Conservation (phyloP, 192 early-diverging fungal genomes). For the Coemansia furcata region DNA sequence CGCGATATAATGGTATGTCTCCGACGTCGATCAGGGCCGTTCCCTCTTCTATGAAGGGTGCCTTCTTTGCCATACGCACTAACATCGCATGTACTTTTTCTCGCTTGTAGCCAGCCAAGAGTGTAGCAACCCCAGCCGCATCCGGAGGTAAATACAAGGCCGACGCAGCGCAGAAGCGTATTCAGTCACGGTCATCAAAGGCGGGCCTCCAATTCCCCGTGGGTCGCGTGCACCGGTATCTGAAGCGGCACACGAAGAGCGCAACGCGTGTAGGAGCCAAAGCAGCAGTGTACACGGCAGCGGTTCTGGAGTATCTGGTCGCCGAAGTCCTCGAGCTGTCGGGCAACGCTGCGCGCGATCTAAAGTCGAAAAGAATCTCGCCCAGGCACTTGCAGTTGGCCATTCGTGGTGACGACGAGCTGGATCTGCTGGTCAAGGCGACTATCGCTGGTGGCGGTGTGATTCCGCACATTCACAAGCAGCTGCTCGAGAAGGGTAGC, state of each 20-base stretch:
- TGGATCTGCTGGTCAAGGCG: slow-evolving; percentile 83
- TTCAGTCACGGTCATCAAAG: slow-evolving; percentile 53
- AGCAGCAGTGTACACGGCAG: slow-evolving; percentile 88
- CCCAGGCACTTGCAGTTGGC: slow-evolving; percentile 89
- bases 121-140: slow-evolving; percentile 39
- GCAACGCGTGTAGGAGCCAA: slow-evolving; percentile 85
- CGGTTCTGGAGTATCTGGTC: slow-evolving; percentile 89
- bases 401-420: slow-evolving; percentile 90
- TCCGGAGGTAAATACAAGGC: slow-evolving; percentile 49
- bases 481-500: slow-evolving; percentile 50
- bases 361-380: slow-evolving; percentile 88
- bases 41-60: background rate
- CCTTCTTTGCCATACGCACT: background rate
- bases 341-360: slow-evolving; percentile 87
- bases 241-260: slow-evolving; percentile 77
- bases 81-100: background rate
- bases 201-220: slow-evolving; percentile 80
- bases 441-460: slow-evolving; percentile 91
- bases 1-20: slow-evolving; percentile 1
- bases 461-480: slow-evolving; percentile 60
- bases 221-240: slow-evolving; percentile 89
- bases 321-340: slow-evolving; percentile 92
- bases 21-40: background rate
- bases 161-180: slow-evolving; percentile 39
- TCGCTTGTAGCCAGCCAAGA: slow-evolving; percentile 43